Base-by-base conservation (phyloP, 495 filamentous ascomycete species). In the Podospora bellae-mahoneyi region DNA sequence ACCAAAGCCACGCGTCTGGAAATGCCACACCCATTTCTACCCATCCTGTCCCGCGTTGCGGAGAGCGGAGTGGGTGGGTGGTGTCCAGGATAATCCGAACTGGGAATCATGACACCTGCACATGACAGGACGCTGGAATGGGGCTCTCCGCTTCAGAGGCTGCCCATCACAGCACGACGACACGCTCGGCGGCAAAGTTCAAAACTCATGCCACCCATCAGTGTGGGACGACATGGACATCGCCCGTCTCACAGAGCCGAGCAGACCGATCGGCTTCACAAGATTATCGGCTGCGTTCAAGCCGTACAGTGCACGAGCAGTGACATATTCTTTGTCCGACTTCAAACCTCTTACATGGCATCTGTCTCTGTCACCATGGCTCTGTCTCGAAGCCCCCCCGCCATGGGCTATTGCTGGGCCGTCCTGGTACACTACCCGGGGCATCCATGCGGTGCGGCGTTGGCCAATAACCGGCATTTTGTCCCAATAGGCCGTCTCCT, bases 1-100 rank as follows among this genome's bases (percentile, higher is more conserved):
- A 57, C 54, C 54, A 23, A 18, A 57, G 54, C 54, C 54, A 58
- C 55, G 55, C 55, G 23, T 58, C 55, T 58, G 55, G 16, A 58
- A 48, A 58, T 58, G 55, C 9, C 55, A 26, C 55, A 58, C 55
- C 55, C n/a, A 20, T 19, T 58, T 58, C 9, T 58, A n/a, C n/a
- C 55, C 55, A 15, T 58, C 55, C 2, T 26, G 5, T 20, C 55
- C n/a, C 55, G 55, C 9, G 55, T 10, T 58, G 7, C 55, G n/a
- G 18, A 58, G 23, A 18, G 16, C 10, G 55, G 55, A 5, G 10
- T 1, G 34, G 39, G 39, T 48, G 39, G 39, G 39, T 32, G 9
- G 39, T 48, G 9, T 48, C 39, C 39, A 48, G 7, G 39, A 48
- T 10, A 48, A 16, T 48, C 39, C 39, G 39, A 48, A 48, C 39